phyloP scores from a whole-genome alignment of 495 filamentous ascomycete species.

The Talaromyces proteolyticus region DNA sequence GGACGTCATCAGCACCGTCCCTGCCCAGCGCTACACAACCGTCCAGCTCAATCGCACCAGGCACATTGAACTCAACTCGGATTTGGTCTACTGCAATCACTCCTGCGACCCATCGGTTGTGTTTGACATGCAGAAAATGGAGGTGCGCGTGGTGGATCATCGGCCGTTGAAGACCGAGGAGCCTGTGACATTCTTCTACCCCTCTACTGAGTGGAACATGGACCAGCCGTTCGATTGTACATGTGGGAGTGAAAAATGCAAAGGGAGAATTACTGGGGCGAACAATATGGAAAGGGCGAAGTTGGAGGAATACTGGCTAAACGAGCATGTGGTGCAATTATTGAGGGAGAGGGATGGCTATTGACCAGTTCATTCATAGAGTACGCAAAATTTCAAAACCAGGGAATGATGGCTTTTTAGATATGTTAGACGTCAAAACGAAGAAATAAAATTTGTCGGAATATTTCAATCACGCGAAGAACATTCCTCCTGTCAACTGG shows the following conservation, averaged over 20 bases:
- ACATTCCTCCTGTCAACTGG: no score
- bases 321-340: conserved; percentile 26
- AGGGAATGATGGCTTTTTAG: no score
- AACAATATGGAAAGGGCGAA: conserved; percentile 20
- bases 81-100: conserved; percentile 73
- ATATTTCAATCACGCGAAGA: no score
- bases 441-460: no score
- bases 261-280: conserved; percentile 28
- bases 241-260: conserved; percentile 42
- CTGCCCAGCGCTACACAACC: conserved; percentile 55
- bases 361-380: background rate
- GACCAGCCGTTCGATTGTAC: conserved; percentile 64
- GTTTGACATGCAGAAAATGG: conserved; percentile 62
- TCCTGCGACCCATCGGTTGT: conserved; percentile 62
- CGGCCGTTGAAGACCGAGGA: conserved; percentile 52
- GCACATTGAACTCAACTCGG: conserved; percentile 70
- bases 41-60: conserved; percentile 56
- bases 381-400: no score
- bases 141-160: conserved; percentile 52
- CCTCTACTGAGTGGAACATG: conserved; percentile 72
- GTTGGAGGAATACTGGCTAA: conserved; percentile 32
- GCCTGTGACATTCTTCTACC: conserved; percentile 74
- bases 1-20: conserved; percentile 45
- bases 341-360: conserved; percentile 14
- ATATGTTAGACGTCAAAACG: no score